Conservation (phyloP, 331 rosid species). For the Phaseolus coccineus region DNA sequence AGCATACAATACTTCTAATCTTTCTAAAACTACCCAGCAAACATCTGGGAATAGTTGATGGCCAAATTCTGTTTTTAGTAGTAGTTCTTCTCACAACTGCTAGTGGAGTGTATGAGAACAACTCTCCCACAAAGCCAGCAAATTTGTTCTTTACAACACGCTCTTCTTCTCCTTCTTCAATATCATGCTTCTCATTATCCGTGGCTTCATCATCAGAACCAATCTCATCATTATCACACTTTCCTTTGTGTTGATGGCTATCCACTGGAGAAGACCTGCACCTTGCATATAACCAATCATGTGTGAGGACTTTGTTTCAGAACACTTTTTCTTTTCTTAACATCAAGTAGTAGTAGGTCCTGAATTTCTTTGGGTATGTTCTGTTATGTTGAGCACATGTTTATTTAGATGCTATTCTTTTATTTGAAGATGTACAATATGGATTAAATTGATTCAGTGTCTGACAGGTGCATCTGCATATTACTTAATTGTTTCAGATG, state of each 20-base stretch:
- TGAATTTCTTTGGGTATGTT: not conserved
- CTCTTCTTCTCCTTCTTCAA: conserved; percentile 18
- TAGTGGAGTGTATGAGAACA: conserved; percentile 59
- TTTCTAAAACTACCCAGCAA: conserved; percentile 69
- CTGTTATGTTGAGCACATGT: not conserved
- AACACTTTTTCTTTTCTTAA: not conserved
- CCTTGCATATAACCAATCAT: not conserved
- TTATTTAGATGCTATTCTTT: conserved; percentile 7
- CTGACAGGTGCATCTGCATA: not conserved
- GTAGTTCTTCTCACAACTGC: conserved; percentile 48
- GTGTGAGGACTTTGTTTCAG: conserved; percentile 38
- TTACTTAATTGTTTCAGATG: not conserved
- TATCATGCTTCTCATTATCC: conserved; percentile 48
- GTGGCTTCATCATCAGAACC: conserved; percentile 49
- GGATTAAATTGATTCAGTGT: not conserved
- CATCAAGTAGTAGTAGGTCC: not conserved
- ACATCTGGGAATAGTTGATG: conserved; percentile 55
- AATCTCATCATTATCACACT: conserved; percentile 44
- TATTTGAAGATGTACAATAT: not conserved
- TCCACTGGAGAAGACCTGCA: conserved; percentile 61
- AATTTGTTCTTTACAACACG: conserved; percentile 46
- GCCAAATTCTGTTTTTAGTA: conserved; percentile 40
- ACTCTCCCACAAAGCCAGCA: conserved; percentile 58
- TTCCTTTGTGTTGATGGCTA: conserved; percentile 47
- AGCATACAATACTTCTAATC: conserved; percentile 58